Percentiles rank a stretch among this genome's conserved stretches.
Conservation (phyloP, 148 eudicot species). For the Amaranthus hypochondriacus region DNA sequence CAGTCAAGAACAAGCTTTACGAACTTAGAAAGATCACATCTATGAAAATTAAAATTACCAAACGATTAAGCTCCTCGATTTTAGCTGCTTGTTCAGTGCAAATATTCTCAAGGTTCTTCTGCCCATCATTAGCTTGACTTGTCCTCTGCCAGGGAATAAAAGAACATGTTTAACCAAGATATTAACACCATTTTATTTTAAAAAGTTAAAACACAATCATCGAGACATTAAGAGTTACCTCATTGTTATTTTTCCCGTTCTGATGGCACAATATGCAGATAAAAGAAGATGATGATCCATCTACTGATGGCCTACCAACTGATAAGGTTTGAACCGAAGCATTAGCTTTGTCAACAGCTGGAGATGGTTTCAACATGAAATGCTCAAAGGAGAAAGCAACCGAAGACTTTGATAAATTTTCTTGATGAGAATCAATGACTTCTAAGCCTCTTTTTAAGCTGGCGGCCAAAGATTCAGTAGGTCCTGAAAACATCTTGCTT, state of each 20-base stretch:
- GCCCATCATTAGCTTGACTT: constrained; percentile 33
- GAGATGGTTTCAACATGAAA: constrained; percentile 66
- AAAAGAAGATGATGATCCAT: constrained; percentile 32
- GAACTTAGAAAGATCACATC: background rate
- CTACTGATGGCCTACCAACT: constrained; percentile 31
- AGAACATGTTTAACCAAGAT: background rate
- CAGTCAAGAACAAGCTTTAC: background rate
- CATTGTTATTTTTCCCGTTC: constrained; percentile 25
- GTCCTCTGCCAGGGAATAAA: constrained; percentile 31
- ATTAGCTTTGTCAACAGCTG: constrained; percentile 49
- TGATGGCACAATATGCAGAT: constrained; percentile 59
- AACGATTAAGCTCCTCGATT: constrained; percentile 69
- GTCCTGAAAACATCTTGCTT: constrained; percentile 64
- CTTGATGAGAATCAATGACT: constrained; percentile 76
- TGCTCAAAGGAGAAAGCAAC: constrained; percentile 92
- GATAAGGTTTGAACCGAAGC: constrained; percentile 59
- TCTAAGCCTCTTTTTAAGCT: constrained; percentile 85
- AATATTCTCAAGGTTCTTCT: constrained; percentile 55
- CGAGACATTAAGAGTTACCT: constrained; percentile 17
- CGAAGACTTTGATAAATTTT: constrained; percentile 47
- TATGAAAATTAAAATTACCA: constrained; percentile 33
- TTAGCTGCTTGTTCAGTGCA: constrained; percentile 74
- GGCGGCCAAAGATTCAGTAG: constrained; percentile 80
- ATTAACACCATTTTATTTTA: background rate
- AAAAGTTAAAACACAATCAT: background rate